phyloP scores from a whole-genome alignment of 352 stramenopile genomes.

The Phytophthora quininea region DNA sequence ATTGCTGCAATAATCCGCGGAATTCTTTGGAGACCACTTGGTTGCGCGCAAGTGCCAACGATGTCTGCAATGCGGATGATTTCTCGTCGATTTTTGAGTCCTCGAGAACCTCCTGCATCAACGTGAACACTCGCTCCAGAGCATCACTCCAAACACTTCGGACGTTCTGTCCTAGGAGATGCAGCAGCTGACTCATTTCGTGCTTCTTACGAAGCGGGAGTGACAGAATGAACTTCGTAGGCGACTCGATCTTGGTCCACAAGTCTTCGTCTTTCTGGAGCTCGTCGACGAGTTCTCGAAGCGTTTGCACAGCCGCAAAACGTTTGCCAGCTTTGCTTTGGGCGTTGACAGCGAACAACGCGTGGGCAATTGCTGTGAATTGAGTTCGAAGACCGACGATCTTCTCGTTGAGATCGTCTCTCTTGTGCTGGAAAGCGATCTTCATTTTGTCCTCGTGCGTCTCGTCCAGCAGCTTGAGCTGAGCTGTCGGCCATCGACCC shows the following conservation, averaged over 20 bases:
- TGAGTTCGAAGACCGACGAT: conserved; percentile 30
- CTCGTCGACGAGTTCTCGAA: conserved; percentile 28
- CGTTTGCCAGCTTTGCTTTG: conserved; percentile 32
- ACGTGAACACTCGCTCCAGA: conserved; percentile 31
- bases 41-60: conserved; percentile 21
- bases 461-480: conserved; percentile 32
- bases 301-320: conserved; percentile 24
- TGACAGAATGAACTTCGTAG: conserved; percentile 33
- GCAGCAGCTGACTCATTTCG: conserved; percentile 40
- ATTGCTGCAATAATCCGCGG: background rate
- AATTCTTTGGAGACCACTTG: conserved; percentile 16
- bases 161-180: conserved; percentile 26
- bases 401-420: conserved; percentile 11
- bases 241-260: conserved; percentile 31
- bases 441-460: conserved; percentile 5
- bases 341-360: conserved; percentile 36
- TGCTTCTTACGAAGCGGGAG: conserved; percentile 40
- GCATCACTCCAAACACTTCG: conserved; percentile 35
- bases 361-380: conserved; percentile 31
- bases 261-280: conserved; percentile 28
- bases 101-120: conserved; percentile 25
- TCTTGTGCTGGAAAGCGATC: conserved; percentile 1
- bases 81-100: background rate
- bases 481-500: conserved; percentile 29
- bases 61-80: conserved; percentile 1